A percentile compares a stretch with the other conserved stretches of the same genome.
Conservation (phyloP, 202 grass and related monocot species). For the Hordeum pubiflorum region DNA sequence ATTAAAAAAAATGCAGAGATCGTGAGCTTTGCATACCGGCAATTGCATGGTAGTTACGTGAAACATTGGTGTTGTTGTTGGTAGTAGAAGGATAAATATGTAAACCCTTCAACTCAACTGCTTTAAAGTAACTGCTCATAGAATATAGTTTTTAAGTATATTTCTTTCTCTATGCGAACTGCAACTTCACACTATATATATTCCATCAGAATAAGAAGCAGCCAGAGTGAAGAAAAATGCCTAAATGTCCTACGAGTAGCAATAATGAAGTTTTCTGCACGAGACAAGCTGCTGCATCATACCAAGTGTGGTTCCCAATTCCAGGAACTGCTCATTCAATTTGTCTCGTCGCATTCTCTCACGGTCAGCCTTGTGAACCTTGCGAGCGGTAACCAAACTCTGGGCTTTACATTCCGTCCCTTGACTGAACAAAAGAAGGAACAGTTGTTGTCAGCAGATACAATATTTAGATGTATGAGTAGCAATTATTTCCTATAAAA, state of each 20-base stretch:
- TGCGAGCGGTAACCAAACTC: constrained; percentile 29
- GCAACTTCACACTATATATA: neutral
- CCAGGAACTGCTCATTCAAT: constrained; percentile 71
- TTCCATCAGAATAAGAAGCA: neutral
- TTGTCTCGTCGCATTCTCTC: constrained; percentile 88
- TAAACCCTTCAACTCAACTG: no score
- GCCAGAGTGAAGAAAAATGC: constrained; percentile 2
- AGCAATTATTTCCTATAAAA: neutral
- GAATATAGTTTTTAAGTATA: neutral
- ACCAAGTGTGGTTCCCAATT: constrained; percentile 83
- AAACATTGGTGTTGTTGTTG: no score
- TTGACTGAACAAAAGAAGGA: constrained; percentile 22
- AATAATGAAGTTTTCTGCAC: neutral
- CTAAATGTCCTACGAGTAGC: neutral
- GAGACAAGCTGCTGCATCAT: constrained; percentile 21
- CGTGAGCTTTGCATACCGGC: no score
- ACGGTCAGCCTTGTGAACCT: constrained; percentile 86
- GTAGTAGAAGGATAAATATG: no score
- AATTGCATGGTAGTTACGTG: no score
- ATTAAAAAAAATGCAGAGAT: no score
- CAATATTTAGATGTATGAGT: neutral
- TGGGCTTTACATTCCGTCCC: constrained; percentile 24
- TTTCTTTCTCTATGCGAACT: neutral
- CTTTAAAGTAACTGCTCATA: no score
- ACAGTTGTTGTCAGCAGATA: constrained; percentile 13